phyloP scores from a whole-genome alignment of 73 alveolate genomes.

The Symbiodinium pilosum region DNA sequence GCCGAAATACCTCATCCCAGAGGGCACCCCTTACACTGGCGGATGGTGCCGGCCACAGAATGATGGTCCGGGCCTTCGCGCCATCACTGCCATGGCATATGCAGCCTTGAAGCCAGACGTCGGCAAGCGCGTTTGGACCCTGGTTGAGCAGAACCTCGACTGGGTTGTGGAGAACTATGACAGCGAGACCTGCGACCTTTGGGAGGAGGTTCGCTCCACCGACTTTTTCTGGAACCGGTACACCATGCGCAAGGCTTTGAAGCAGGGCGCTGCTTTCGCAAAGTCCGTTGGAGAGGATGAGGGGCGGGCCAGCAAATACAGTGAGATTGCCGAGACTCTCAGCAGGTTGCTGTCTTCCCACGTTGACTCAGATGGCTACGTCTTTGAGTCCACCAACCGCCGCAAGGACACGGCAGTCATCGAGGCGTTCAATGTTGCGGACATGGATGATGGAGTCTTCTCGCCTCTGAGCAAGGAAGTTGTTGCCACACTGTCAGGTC shows the following conservation, averaged over 20 bases:
- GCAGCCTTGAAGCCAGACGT: conserved; percentile 38
- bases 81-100: neutral
- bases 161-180: conserved; percentile 92
- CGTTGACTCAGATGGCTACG: conserved; percentile 11
- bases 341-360: neutral
- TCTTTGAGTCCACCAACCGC: conserved; percentile 57
- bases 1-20: conserved; percentile 80
- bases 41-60: conserved; percentile 96
- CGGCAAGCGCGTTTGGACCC: conserved; percentile 19
- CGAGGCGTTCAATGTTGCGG: conserved; percentile 80
- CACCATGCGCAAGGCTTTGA: conserved; percentile 43
- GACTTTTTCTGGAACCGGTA: conserved; percentile 96
- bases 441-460: conserved; percentile 40
- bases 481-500: conserved; percentile 7
- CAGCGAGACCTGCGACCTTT: conserved; percentile 92
- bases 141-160: conserved; percentile 73
- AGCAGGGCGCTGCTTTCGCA: conserved; percentile 67
- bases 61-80: conserved; percentile 67
- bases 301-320: conserved; percentile 81
- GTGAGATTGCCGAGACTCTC: neutral
- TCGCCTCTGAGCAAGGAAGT: conserved; percentile 53
- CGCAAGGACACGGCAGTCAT: conserved; percentile 83
- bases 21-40: conserved; percentile 95
- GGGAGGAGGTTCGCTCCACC: conserved; percentile 95
- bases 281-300: conserved; percentile 56